Evolutionary conservation across 768 basidiomycete species (phyloP).

Genomic region (Mycena haematopus): DNA sequence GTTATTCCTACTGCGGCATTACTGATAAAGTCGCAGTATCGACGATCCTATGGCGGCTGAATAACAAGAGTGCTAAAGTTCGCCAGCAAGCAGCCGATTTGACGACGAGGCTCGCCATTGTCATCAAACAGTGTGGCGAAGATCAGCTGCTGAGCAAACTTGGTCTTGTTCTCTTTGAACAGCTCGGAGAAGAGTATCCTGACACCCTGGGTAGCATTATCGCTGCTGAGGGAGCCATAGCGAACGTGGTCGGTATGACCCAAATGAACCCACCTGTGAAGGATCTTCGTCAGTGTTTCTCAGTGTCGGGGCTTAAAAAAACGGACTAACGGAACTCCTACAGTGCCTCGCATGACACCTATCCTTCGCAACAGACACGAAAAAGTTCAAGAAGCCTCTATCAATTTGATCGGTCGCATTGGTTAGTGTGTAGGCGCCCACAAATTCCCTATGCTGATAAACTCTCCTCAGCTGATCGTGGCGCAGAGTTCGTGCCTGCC

Average conservation of each 20-base stretch:
- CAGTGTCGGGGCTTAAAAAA: slow-evolving; percentile 3
- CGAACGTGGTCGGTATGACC: slow-evolving; percentile 99
- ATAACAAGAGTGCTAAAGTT: slow-evolving; percentile 99
- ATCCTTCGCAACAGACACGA: slow-evolving; percentile 98
- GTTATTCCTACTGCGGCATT: background rate
- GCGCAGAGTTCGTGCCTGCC: slow-evolving; percentile 97
- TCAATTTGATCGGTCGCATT: slow-evolving; percentile 99
- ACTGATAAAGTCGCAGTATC: slow-evolving; percentile 49
- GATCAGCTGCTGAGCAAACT: slow-evolving; percentile 95
- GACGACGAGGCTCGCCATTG: slow-evolving; percentile 92
- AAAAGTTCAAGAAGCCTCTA: slow-evolving; percentile 99
- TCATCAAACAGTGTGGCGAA: slow-evolving; percentile 99
- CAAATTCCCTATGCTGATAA: slow-evolving; percentile 16
- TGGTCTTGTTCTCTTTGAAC: slow-evolving; percentile 96
- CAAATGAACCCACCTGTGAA: slow-evolving; percentile 99
- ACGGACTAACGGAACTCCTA: slow-evolving; percentile 15
- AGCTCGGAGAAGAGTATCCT: slow-evolving; percentile 98
- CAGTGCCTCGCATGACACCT: slow-evolving; percentile 99
- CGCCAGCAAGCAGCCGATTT: slow-evolving; percentile 99
- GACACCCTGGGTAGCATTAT: slow-evolving; percentile 99
- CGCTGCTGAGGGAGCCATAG: slow-evolving; percentile 97
- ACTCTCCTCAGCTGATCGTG: slow-evolving; percentile 79
- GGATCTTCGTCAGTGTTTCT: slow-evolving; percentile 82
- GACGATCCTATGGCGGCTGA: slow-evolving; percentile 97
- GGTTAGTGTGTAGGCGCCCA: slow-evolving; percentile 48